phyloP scores from a whole-genome alignment of 2,329 filamentous ascomycete genomes.

The Alternaria sp. region DNA sequence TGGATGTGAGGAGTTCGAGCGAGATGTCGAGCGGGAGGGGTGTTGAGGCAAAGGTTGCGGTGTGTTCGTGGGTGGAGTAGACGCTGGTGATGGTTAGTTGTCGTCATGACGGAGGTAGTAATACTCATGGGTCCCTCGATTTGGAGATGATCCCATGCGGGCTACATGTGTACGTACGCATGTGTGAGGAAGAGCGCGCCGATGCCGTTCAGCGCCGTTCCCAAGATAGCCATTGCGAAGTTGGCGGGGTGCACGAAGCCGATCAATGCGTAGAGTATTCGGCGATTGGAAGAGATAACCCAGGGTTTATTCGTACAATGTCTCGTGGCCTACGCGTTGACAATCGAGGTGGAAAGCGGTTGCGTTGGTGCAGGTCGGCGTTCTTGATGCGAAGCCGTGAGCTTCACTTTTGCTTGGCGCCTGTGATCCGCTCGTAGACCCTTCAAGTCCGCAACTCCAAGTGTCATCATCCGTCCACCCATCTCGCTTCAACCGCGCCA shows the following conservation, averaged over 20 bases:
- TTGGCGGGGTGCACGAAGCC: neutral
- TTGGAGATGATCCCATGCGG: neutral
- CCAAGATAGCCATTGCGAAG: slow-evolving; percentile 72
- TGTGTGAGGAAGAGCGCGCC: slow-evolving; percentile 84
- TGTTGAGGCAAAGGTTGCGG: slow-evolving; percentile 68
- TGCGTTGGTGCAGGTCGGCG: slow-evolving; percentile 4
- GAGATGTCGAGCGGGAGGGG: slow-evolving; percentile 83
- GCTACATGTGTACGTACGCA: slow-evolving; percentile 70
- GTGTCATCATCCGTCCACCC: neutral
- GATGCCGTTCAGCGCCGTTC: slow-evolving; percentile 73
- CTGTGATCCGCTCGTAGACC: neutral
- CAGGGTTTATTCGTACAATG: slow-evolving; percentile 1
- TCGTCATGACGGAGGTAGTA: neutral
- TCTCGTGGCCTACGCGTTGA: neutral
- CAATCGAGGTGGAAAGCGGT: neutral
- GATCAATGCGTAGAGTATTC: neutral
- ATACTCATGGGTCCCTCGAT: neutral
- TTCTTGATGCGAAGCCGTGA: slow-evolving; percentile 20
- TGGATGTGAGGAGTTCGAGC: slow-evolving; percentile 82
- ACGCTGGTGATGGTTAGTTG: slow-evolving; percentile 66
- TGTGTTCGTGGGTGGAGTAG: slow-evolving; percentile 95
- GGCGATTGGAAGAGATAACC: slow-evolving; percentile 7
- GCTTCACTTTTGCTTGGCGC: slow-evolving; percentile 23
- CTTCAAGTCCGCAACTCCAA: neutral
- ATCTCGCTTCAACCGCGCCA: neutral